phyloP scores from a whole-genome alignment of 176 grass and related monocot species.

The Stipa capillata region DNA sequence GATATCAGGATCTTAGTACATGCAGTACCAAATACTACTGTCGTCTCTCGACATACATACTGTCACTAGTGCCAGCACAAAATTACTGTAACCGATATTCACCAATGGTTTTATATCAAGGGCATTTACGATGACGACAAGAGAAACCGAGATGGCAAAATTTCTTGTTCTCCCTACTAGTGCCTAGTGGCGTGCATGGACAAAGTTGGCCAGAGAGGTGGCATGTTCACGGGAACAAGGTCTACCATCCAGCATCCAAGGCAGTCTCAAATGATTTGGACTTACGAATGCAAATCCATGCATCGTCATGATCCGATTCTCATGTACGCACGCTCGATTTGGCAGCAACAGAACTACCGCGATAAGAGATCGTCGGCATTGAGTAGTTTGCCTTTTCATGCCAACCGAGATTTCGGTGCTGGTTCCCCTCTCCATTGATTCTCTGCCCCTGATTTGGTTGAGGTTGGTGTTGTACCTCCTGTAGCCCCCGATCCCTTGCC shows the following conservation, averaged over 20 bases:
- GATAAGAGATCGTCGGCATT: not conserved
- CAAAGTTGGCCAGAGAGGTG: not conserved
- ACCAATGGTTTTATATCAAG: not conserved
- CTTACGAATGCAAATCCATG: not conserved
- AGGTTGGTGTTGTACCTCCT: not conserved
- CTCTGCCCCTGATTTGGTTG: not conserved
- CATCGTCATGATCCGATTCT: slow-evolving; percentile 4
- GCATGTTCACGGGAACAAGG: not conserved
- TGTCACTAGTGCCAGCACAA: not conserved
- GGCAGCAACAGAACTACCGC: not conserved
- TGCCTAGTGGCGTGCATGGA: not conserved
- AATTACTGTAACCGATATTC: not conserved
- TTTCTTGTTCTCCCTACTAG: not conserved
- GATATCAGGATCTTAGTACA: slow-evolving; percentile 8
- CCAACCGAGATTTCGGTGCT: slow-evolving; percentile 3
- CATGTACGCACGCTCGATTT: not conserved
- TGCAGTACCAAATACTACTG: not conserved
- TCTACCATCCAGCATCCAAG: not conserved
- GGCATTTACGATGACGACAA: not conserved
- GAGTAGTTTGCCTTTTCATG: not conserved
- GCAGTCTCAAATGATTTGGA: not conserved
- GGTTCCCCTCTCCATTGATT: slow-evolving; percentile 5
- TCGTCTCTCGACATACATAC: not conserved
- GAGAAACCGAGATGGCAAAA: not conserved
- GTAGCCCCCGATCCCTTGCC: not conserved